Conservation (phyloP, 108 stramenopile genomes). For the Phaeodactylum tricornutum region DNA sequence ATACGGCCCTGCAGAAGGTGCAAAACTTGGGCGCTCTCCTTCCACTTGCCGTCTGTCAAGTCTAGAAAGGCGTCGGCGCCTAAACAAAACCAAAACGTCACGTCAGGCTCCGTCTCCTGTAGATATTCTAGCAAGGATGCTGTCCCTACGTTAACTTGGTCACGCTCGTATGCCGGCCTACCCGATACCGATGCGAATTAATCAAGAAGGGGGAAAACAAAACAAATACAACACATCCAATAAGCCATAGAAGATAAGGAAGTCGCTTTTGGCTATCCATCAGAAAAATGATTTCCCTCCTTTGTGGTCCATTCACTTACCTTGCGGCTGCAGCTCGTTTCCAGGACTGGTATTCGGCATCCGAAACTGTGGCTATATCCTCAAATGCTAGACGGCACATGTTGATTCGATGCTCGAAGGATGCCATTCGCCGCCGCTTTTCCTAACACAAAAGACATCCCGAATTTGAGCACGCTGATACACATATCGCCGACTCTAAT, state of each 20-base stretch:
- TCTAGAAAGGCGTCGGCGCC: slow-evolving; percentile 80
- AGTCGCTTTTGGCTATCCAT: no score
- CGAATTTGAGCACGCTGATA: no score
- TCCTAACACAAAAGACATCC: no score
- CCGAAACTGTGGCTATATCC: slow-evolving; percentile 17
- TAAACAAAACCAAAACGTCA: slow-evolving; percentile 48
- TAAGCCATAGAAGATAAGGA: no score
- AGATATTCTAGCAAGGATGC: slow-evolving; percentile 72
- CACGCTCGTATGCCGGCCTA: no score
- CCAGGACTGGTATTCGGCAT: slow-evolving; percentile 55
- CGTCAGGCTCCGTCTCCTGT: slow-evolving; percentile 28
- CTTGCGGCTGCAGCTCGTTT: slow-evolving; percentile 17
- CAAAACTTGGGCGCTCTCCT: slow-evolving; percentile 50
- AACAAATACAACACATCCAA: no score
- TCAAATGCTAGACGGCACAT: slow-evolving; percentile 67
- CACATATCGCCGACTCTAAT: no score
- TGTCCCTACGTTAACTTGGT: slow-evolving; percentile 46
- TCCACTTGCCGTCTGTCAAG: slow-evolving; percentile 70
- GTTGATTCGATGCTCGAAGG: slow-evolving; percentile 48
- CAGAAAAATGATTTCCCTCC: slow-evolving; percentile 7
- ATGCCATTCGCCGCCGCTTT: slow-evolving; percentile 54
- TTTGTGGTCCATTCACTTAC: not conserved
- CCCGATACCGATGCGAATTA: no score
- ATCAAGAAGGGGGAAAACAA: no score
- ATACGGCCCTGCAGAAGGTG: slow-evolving; percentile 48